Percentiles rank a stretch among this genome's conserved stretches.
phyloP scores from a whole-genome alignment of 1,284 basidiomycete species.

The Cryptococcus wingfieldii region DNA sequence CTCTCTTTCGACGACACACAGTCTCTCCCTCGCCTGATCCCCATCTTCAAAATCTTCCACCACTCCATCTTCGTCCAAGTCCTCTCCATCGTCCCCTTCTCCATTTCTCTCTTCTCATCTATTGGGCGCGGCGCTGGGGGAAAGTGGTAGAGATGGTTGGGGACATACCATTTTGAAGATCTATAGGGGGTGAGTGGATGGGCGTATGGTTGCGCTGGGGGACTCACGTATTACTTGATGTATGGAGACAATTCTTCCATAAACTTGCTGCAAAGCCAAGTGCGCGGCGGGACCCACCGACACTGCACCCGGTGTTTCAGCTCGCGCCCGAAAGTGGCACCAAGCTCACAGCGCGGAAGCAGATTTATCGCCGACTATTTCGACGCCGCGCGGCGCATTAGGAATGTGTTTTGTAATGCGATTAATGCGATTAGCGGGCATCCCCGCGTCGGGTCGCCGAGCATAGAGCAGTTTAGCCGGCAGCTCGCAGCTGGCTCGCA shows the following conservation, averaged over 20 bases:
- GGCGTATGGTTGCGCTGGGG: too few species aligned
- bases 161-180: conserved; percentile 27
- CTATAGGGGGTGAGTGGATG: conserved; percentile 6
- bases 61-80: too few species aligned
- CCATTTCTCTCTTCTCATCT: background rate
- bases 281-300: too few species aligned
- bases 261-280: too few species aligned
- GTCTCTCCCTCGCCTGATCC: background rate
- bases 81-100: background rate
- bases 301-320: background rate
- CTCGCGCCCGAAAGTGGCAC: too few species aligned
- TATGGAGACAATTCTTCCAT: conserved; percentile 1
- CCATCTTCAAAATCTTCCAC: background rate
- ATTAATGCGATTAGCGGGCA: too few species aligned
- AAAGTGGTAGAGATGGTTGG: background rate
- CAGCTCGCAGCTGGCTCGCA: background rate
- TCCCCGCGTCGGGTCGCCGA: background rate
- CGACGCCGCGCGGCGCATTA: too few species aligned
- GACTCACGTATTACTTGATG: conserved; percentile 19
- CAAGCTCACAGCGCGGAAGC: too few species aligned
- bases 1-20: background rate
- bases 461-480: background rate
- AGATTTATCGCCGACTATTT: too few species aligned
- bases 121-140: background rate
- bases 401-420: too few species aligned